phyloP scores from a whole-genome alignment of 2,329 filamentous ascomycete species.

The Lachnellula arida region DNA sequence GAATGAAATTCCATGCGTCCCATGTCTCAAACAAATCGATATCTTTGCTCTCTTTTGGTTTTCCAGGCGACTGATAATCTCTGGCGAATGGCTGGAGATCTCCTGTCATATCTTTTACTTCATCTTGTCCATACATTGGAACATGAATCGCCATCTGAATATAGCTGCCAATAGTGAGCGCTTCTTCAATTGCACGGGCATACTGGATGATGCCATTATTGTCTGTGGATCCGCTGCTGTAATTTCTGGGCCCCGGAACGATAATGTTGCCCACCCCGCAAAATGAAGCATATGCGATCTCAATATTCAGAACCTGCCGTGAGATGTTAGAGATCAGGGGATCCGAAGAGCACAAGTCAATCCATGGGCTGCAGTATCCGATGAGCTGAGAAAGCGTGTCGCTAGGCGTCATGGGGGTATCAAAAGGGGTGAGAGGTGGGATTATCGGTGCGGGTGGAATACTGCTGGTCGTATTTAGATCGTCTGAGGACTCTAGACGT shows the following conservation, averaged over 20 bases:
- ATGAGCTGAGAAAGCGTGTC: conserved; percentile 68
- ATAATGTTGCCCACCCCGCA: conserved; percentile 83
- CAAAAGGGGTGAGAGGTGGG: conserved; percentile 69
- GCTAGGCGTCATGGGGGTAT: conserved; percentile 68
- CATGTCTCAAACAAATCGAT: conserved; percentile 74
- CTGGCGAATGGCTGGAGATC: conserved; percentile 30
- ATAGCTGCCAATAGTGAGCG: conserved; percentile 67
- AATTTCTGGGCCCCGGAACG: conserved; percentile 69
- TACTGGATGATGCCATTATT: conserved; percentile 64
- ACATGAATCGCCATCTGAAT: conserved; percentile 77
- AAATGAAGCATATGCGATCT: conserved; percentile 92
- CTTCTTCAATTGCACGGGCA: conserved; percentile 78
- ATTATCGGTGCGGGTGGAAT: conserved; percentile 53
- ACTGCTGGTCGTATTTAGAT: conserved; percentile 35
- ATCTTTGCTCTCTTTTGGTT: conserved; percentile 38
- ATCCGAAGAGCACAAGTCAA: conserved; percentile 79
- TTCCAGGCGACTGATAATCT: conserved; percentile 31
- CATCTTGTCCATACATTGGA: conserved; percentile 73
- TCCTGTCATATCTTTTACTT: conserved; percentile 37
- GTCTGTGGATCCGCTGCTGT: conserved; percentile 46
- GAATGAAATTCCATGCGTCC: conserved; percentile 91
- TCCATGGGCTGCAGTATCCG: conserved; percentile 83
- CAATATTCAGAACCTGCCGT: conserved; percentile 82
- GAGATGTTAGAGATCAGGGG: conserved; percentile 82
- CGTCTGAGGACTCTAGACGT: conserved; percentile 38